Evolutionary conservation across 495 filamentous ascomycete genomes (phyloP).

Genomic region (Thermothielavioides terrestris): DNA sequence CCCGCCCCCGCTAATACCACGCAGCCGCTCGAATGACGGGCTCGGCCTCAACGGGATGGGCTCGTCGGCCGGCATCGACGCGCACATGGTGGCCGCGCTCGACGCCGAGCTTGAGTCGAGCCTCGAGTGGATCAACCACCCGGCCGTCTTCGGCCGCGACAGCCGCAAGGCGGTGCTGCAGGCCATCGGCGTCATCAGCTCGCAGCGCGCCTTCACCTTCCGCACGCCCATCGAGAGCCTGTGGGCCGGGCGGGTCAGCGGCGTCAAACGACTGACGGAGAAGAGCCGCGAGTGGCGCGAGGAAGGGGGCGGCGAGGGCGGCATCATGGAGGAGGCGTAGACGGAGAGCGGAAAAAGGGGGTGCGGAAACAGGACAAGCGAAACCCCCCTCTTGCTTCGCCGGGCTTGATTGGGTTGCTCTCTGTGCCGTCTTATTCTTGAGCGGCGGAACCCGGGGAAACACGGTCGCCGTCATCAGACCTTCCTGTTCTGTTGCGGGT

Average conservation of each 20-base stretch:
- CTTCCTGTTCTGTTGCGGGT: no score
- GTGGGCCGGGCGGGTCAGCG: constrained; percentile 72
- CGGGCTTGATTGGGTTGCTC: no score
- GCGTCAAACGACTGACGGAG: constrained; percentile 69
- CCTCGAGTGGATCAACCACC: constrained; percentile 99
- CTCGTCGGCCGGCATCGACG: constrained; percentile 65
- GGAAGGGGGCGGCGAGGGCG: constrained; percentile 64
- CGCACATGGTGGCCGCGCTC: constrained; percentile 69
- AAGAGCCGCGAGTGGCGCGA: constrained; percentile 80
- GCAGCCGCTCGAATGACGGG: constrained; percentile 37
- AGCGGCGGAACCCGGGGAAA: no score
- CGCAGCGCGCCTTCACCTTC: constrained; percentile 90
- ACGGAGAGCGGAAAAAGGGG: no score
- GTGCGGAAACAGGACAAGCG: no score
- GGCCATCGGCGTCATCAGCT: constrained; percentile 91
- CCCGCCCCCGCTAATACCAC: constrained; percentile 22
- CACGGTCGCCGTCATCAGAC: no score
- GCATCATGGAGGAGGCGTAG: constrained; percentile 66
- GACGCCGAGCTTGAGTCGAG: constrained; percentile 83
- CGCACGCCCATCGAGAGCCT: constrained; percentile 75
- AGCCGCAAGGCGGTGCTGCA: constrained; percentile 93
- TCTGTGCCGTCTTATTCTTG: no score
- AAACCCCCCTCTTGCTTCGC: no score
- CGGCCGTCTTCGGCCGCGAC: constrained; percentile 90
- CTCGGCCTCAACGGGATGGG: constrained; percentile 50